Evolutionary conservation across 2,329 filamentous ascomycete species (phyloP).

Genomic region (Fusarium sp.): DNA sequence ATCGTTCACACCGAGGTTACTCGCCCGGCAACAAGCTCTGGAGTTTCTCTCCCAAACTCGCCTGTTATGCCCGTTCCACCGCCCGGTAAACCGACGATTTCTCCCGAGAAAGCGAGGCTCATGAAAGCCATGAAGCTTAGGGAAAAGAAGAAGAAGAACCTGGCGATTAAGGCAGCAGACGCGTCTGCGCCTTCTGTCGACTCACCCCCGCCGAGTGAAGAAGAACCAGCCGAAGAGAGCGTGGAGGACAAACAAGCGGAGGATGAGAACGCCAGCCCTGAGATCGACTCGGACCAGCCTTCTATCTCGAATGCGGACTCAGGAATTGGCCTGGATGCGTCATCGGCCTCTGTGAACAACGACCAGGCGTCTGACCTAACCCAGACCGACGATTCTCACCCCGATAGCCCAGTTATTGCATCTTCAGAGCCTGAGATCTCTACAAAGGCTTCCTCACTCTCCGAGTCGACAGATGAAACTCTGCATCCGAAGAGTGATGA

Average conservation of each 20-base stretch:
- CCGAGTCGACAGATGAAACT: conserved; percentile 75
- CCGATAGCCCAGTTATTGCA: conserved; percentile 68
- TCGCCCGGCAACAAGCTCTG: conserved; percentile 63
- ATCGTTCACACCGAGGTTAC: conserved; percentile 42
- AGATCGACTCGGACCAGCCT: conserved; percentile 44
- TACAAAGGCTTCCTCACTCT: conserved; percentile 76
- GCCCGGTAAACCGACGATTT: conserved; percentile 70
- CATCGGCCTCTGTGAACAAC: conserved; percentile 58
- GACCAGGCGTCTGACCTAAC: conserved; percentile 65
- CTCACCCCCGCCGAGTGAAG: conserved; percentile 40
- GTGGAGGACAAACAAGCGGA: conserved; percentile 43
- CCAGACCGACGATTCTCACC: conserved; percentile 68
- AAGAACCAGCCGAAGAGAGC: conserved; percentile 41
- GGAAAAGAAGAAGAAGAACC: conserved; percentile 77
- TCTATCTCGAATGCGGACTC: conserved; percentile 68
- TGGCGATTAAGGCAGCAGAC: conserved; percentile 47
- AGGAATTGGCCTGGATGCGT: conserved; percentile 66
- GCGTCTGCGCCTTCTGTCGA: conserved; percentile 36
- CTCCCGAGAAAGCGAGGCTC: conserved; percentile 90
- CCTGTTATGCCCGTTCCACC: conserved; percentile 58
- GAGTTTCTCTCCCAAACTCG: conserved; percentile 59
- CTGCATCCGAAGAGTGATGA: conserved; percentile 57
- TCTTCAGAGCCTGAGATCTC: conserved; percentile 72
- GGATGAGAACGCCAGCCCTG: conserved; percentile 32
- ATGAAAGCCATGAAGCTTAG: conserved; percentile 95